These are phyloP conservation scores for Phytophthora megakarya DNA, from an alignment of 352 stramenopile genomes.

Conservation along the genomic window DNA sequence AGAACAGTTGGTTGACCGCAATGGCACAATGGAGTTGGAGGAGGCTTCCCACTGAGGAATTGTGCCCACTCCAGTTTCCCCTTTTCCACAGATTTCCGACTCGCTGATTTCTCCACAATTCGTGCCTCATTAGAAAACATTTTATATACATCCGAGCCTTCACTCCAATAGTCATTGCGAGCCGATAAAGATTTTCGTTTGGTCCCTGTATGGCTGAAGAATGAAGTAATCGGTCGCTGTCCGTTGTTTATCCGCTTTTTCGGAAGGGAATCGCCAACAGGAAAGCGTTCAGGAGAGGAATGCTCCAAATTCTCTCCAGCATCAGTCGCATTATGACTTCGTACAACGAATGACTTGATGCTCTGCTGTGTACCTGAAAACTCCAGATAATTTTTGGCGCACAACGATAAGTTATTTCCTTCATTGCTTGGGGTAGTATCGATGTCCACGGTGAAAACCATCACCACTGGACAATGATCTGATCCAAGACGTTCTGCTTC, in stretches of 20 bases:
- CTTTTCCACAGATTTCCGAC: constrained; percentile 43
- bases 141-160: constrained; percentile 15
- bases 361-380: constrained; percentile 80
- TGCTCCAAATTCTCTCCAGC: background rate
- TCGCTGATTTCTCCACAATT: constrained; percentile 34
- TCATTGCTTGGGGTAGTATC: constrained; percentile 10
- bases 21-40: constrained; percentile 65
- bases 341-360: constrained; percentile 55
- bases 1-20: constrained; percentile 73
- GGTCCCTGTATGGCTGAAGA: constrained; percentile 39
- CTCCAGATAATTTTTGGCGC: constrained; percentile 72
- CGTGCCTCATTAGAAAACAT: constrained; percentile 8
- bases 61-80: constrained; percentile 54
- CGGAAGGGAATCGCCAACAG: background rate
- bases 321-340: constrained; percentile 7
- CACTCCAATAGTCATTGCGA: background rate
- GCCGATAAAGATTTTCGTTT: constrained; percentile 19
- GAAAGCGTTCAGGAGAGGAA: background rate
- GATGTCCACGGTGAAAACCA: constrained; percentile 48
- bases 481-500: constrained; percentile 66
- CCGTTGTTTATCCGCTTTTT: constrained; percentile 25
- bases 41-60: constrained; percentile 66
- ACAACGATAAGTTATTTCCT: constrained; percentile 47
- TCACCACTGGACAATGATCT: constrained; percentile 80
- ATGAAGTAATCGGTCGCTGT: constrained; percentile 60